Evolutionary conservation across 805 yeast genomes (phyloP).

Genomic region (Sugiyamaella boreocaroliniensis): DNA sequence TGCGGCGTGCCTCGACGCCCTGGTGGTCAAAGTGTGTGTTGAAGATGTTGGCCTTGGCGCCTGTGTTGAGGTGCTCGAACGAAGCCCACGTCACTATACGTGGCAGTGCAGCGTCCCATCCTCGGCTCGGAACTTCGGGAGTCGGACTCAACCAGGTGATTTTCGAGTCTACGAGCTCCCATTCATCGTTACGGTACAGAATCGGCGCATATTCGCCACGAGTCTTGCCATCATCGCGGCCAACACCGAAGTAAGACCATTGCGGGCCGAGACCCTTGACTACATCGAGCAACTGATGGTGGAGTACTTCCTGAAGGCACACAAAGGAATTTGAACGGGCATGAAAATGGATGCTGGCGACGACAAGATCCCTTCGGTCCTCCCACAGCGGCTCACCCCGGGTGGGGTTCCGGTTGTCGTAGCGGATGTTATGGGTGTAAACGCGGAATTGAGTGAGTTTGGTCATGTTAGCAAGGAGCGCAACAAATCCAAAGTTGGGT

Average conservation of each 20-base stretch:
- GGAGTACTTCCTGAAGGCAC: slow-evolving; percentile 43
- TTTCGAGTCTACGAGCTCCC: slow-evolving; percentile 34
- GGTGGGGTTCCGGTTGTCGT: slow-evolving; percentile 17
- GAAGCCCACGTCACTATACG: slow-evolving; percentile 32
- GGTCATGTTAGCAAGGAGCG: slow-evolving; percentile 1
- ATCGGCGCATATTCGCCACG: slow-evolving; percentile 50
- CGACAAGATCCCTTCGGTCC: slow-evolving; percentile 35
- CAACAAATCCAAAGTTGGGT: background rate
- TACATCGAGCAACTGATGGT: slow-evolving; percentile 43
- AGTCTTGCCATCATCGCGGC: slow-evolving; percentile 46
- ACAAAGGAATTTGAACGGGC: slow-evolving; percentile 34
- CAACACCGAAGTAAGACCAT: slow-evolving; percentile 45
- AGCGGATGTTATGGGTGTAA: slow-evolving; percentile 24
- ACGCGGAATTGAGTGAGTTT: slow-evolving; percentile 10
- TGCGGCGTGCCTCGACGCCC: slow-evolving; percentile 40
- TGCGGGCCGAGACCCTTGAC: slow-evolving; percentile 33
- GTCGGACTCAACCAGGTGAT: slow-evolving; percentile 50
- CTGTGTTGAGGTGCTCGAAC: slow-evolving; percentile 11
- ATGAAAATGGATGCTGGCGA: slow-evolving; percentile 37
- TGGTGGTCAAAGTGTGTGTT: slow-evolving; percentile 49
- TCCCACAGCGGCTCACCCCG: slow-evolving; percentile 43
- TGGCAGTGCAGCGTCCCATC: slow-evolving; percentile 43
- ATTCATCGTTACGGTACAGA: slow-evolving; percentile 34
- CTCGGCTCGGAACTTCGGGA: slow-evolving; percentile 46
- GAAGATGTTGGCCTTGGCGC: slow-evolving; percentile 26